phyloP scores from a whole-genome alignment of 2,329 filamentous ascomycete genomes.

The Alternaria ethzedia region DNA sequence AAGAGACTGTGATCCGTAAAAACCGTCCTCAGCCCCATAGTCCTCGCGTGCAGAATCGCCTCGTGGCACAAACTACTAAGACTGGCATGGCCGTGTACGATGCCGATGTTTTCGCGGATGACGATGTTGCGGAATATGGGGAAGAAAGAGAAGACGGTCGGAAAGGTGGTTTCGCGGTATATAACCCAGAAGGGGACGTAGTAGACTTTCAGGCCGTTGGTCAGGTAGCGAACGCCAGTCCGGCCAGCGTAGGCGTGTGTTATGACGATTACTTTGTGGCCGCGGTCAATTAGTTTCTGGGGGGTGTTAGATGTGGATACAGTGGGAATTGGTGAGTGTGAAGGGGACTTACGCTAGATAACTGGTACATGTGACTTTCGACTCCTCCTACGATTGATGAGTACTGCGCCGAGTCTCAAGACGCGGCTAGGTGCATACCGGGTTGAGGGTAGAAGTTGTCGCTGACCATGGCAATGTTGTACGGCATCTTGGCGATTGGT shows the following conservation, averaged over 20 bases:
- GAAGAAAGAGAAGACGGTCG: conserved; percentile 98
- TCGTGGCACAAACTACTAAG: conserved; percentile 93
- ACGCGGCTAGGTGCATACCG: conserved; percentile 51
- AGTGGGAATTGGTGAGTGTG: background rate
- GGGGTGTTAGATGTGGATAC: conserved; percentile 13
- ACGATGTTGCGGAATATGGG: conserved; percentile 97
- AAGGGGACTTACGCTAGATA: conserved; percentile 68
- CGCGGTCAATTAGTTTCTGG: conserved; percentile 91
- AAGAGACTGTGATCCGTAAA: conserved; percentile 98
- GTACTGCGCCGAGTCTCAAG: background rate
- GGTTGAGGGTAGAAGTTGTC: conserved; percentile 99
- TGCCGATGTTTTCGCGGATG: conserved; percentile 91
- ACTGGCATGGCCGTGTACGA: conserved; percentile 96
- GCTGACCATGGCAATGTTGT: conserved; percentile 90
- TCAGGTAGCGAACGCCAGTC: conserved; percentile 91
- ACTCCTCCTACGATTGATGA: conserved; percentile 69
- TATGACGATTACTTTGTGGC: conserved; percentile 97
- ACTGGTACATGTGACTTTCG: conserved; percentile 97
- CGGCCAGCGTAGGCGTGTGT: conserved; percentile 93
- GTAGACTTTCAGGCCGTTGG: conserved; percentile 97
- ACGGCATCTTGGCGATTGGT: conserved; percentile 60
- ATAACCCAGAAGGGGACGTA: conserved; percentile 96
- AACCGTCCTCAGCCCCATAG: conserved; percentile 94
- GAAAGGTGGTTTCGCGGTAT: conserved; percentile 91
- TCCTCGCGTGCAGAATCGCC: conserved; percentile 90